Conservation (phyloP, 164 flowering plant genomes). For the Taxillus chinensis region DNA sequence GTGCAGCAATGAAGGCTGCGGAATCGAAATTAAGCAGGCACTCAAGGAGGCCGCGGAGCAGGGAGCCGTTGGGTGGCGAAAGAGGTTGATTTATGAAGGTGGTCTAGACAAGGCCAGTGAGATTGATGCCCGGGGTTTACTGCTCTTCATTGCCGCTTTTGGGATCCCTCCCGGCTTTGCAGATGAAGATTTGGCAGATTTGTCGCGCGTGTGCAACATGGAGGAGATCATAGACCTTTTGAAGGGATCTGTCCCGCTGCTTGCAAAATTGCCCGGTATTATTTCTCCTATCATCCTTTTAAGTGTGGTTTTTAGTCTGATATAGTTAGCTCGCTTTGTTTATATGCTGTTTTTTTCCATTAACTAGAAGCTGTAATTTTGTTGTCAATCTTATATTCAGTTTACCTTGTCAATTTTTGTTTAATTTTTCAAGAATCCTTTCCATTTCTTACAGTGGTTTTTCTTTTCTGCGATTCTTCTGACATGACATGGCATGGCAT, state of each 20-base stretch:
- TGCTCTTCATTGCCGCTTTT: constrained; percentile 37
- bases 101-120: constrained; percentile 23
- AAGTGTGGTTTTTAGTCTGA: no score
- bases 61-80: constrained; percentile 38
- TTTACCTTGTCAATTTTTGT: no score
- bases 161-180: constrained; percentile 37
- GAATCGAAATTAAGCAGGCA: constrained; percentile 11
- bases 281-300: no score
- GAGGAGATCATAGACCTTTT: constrained; percentile 24
- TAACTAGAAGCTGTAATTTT: no score
- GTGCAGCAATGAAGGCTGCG: neutral
- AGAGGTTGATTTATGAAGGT: constrained; percentile 39
- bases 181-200: constrained; percentile 27
- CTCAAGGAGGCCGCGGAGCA: constrained; percentile 25
- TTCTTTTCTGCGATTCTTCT: no score
- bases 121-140: constrained; percentile 45
- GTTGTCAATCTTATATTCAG: no score
- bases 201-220: constrained; percentile 21
- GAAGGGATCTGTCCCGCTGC: constrained; percentile 22
- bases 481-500: no score
- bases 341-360: no score
- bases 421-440: no score
- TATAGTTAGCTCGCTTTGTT: no score
- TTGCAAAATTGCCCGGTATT: constrained; percentile 33
- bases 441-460: no score